Evolutionary conservation across 2,329 filamentous ascomycete genomes (phyloP), one percentile per base, ranked within the genome.

Genomic region (Zasmidium citrigriseum): DNA sequence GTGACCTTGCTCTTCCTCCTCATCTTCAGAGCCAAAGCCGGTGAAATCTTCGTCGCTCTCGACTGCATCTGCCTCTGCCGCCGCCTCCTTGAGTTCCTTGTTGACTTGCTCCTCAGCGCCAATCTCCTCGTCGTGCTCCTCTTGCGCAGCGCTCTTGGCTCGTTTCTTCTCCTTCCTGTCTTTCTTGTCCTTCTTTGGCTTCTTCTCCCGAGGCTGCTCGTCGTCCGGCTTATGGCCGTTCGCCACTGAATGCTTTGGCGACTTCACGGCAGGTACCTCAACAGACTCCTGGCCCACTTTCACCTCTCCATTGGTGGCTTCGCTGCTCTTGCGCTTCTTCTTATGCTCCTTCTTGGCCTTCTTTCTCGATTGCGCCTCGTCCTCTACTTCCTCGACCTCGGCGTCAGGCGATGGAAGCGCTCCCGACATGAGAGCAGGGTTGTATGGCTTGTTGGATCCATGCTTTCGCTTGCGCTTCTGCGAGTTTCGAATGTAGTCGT

Each of bases 361-460:
- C 62, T 66, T 68, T 29, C 55, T 54, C 53, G 46, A 54, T 57
- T 52, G 62, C 54, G 58, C 54, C 58, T 63, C 60, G 24, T 57
- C 46, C 21, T 67, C 44, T 5, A 49, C 58, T 2, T 54, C 52
- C 11, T 66, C 61, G 22, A 56, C 55, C 48, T 71, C 69, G 41
- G 61, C 57, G 20, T 62, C 66, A 5, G 67, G 70, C 52, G 68
- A 67, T 10, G 68, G 66, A 46, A 73, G 56, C 44, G 63, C 70
- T 44, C 70, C 70, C 27, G 70, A 72, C 70, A 73, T 73, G n/a
- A 72, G 50, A 5, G 70, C 70, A 25, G 67, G 66, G 27, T 68
- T 58, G 27, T 55, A 52, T 9, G 60, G 58, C 46, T 63, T 67
- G 24, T 59, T 55, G 29, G 29, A 27, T 21, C 48, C 56, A n/a